Evolutionary conservation across 805 yeast species (phyloP).

Genomic region (Lipomyces kockii): DNA sequence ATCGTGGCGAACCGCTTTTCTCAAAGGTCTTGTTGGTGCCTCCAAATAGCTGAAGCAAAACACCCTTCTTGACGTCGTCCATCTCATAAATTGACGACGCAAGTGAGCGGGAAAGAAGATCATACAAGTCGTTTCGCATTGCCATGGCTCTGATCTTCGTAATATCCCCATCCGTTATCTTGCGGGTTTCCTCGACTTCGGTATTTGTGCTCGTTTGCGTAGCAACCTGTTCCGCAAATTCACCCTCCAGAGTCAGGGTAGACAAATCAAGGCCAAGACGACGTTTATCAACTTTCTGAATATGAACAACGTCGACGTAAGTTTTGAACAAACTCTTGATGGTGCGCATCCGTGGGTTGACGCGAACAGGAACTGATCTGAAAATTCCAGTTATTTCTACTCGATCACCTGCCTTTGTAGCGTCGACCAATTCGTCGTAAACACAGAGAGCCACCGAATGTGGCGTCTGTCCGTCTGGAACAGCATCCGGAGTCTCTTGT

Average conservation of each 20-base stretch:
- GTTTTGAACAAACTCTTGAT: slow-evolving; percentile 87
- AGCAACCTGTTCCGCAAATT: slow-evolving; percentile 50
- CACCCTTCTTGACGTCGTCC: slow-evolving; percentile 97
- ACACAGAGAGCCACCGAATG: slow-evolving; percentile 93
- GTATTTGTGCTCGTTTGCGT: slow-evolving; percentile 45
- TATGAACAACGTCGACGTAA: slow-evolving; percentile 90
- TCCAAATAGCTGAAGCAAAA: slow-evolving; percentile 88
- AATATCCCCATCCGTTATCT: slow-evolving; percentile 70
- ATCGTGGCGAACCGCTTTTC: slow-evolving; percentile 81
- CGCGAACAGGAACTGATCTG: slow-evolving; percentile 88
- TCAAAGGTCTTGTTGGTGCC: slow-evolving; percentile 88
- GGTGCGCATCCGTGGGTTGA: slow-evolving; percentile 82
- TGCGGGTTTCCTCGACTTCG: slow-evolving; percentile 78
- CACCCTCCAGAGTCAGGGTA: slow-evolving; percentile 58
- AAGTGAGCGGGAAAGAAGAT: slow-evolving; percentile 80
- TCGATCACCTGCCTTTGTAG: slow-evolving; percentile 95
- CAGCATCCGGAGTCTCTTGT: slow-evolving; percentile 94
- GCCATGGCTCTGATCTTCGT: slow-evolving; percentile 65
- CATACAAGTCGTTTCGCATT: slow-evolving; percentile 78
- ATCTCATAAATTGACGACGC: slow-evolving; percentile 98
- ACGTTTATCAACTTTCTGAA: slow-evolving; percentile 80
- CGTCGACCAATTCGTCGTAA: slow-evolving; percentile 93
- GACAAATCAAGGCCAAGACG: slow-evolving; percentile 81
- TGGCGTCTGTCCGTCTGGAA: slow-evolving; percentile 98
- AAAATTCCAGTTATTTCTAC: slow-evolving; percentile 94